A percentile compares a stretch with the other conserved stretches of the same genome.
Conservation (phyloP, 2,329 filamentous ascomycete species). For the Fusarium austroafricanum region DNA sequence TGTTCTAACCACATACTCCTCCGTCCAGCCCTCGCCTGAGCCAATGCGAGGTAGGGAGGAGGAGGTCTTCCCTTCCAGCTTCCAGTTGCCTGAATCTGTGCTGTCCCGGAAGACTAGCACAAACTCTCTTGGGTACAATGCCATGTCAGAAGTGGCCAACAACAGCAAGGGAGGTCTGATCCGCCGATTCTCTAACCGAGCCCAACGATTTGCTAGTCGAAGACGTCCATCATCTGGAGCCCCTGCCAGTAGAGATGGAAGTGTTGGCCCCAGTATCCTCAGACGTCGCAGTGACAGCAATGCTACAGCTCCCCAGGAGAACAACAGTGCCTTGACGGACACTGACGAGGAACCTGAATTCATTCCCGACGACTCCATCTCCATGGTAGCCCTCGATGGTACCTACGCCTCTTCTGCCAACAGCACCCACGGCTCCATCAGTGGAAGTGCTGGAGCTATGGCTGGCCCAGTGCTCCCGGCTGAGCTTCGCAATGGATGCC, state of each 20-base stretch:
- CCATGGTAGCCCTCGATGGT: constrained; percentile 57
- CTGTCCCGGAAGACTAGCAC: constrained; percentile 69
- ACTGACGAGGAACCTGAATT: constrained; percentile 62
- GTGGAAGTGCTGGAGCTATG: constrained; percentile 57
- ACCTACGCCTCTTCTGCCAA: constrained; percentile 61
- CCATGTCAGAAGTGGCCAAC: constrained; percentile 62
- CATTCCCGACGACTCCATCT: constrained; percentile 48
- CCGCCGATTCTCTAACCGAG: constrained; percentile 84
- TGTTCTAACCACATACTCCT: constrained; percentile 69
- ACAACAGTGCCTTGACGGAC: constrained; percentile 59
- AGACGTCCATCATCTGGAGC: constrained; percentile 83
- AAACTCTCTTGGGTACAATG: constrained; percentile 73
- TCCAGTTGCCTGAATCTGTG: constrained; percentile 80
- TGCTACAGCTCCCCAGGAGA: constrained; percentile 70
- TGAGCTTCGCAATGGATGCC: constrained; percentile 80
- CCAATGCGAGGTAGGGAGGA: constrained; percentile 66
- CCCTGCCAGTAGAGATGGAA: constrained; percentile 83
- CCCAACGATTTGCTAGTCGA: constrained; percentile 74
- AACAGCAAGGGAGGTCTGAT: constrained; percentile 71
- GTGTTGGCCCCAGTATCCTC: constrained; percentile 88
- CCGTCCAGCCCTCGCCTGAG: constrained; percentile 75
- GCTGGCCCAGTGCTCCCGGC: constrained; percentile 81
- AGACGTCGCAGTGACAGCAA: constrained; percentile 91
- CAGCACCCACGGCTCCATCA: constrained; percentile 61
- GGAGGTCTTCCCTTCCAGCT: constrained; percentile 63